Conservation (phyloP, 768 basidiomycete genomes). For the Ramaria sp. region DNA sequence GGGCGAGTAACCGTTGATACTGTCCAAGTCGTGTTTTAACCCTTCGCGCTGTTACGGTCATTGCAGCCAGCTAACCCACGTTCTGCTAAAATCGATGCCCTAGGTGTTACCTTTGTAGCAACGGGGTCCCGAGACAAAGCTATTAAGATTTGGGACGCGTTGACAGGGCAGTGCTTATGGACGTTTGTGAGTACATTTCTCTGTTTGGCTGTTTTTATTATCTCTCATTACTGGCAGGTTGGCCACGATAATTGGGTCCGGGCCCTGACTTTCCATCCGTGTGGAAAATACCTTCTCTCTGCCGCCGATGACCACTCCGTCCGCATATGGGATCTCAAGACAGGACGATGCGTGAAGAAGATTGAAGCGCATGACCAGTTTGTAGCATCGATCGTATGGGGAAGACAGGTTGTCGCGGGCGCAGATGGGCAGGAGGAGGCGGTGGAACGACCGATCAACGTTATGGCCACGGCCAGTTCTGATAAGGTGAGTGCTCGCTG, state of each 20-base stretch:
- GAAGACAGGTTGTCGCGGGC: constrained; percentile 16
- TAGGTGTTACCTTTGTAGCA: constrained; percentile 41
- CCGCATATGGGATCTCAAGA: constrained; percentile 80
- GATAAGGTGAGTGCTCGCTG: not conserved
- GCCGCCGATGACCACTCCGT: constrained; percentile 90
- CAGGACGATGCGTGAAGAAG: constrained; percentile 77
- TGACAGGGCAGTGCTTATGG: constrained; percentile 73
- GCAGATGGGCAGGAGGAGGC: not conserved
- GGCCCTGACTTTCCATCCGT: constrained; percentile 83
- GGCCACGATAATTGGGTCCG: constrained; percentile 91
- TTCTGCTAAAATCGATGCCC: not conserved
- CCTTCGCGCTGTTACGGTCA: constrained; percentile 33
- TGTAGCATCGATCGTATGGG: constrained; percentile 76
- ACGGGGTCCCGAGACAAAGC: constrained; percentile 88
- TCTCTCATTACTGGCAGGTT: constrained; percentile 26
- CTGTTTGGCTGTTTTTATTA: not conserved
- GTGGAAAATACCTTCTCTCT: constrained; percentile 80
- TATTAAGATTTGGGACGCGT: constrained; percentile 82
- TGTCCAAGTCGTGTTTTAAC: not conserved
- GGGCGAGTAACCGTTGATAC: not conserved
- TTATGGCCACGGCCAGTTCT: not conserved
- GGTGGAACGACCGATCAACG: not conserved
- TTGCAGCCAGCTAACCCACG: constrained; percentile 16
- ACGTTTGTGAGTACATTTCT: constrained; percentile 16
- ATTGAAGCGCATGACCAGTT: constrained; percentile 79